phyloP scores from a whole-genome alignment of 2,329 filamentous ascomycete genomes.

The Penicillium sp. region DNA sequence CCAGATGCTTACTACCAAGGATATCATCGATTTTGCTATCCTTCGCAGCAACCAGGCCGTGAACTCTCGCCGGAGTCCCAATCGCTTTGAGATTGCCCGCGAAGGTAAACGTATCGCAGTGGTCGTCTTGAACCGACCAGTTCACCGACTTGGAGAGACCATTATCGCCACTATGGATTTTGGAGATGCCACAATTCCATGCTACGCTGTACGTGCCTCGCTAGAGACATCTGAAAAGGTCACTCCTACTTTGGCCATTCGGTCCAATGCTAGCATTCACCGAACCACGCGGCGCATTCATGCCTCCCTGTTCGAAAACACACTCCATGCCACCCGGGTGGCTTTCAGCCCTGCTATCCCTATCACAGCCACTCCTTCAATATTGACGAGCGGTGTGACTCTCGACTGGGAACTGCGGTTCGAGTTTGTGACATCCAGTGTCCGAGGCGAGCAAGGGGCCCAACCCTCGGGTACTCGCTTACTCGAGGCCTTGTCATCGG shows the following conservation, averaged over 20 bases:
- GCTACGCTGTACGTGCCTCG: slow-evolving; percentile 78
- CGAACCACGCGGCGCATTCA: slow-evolving; percentile 82
- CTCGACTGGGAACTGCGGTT: slow-evolving; percentile 86
- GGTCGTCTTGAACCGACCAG: slow-evolving; percentile 80
- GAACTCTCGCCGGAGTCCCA: slow-evolving; percentile 73
- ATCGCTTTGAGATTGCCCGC: slow-evolving; percentile 90
- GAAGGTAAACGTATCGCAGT: slow-evolving; percentile 90
- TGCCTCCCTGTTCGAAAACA: slow-evolving; percentile 74
- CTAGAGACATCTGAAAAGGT: slow-evolving; percentile 86
- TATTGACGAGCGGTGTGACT: slow-evolving; percentile 83
- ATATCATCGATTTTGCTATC: slow-evolving; percentile 87
- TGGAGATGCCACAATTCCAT: slow-evolving; percentile 69
- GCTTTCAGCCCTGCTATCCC: slow-evolving; percentile 84
- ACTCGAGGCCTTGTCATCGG: slow-evolving; percentile 74
- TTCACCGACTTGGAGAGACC: slow-evolving; percentile 84
- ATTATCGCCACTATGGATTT: slow-evolving; percentile 86
- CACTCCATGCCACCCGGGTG: slow-evolving; percentile 74
- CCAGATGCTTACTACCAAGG: slow-evolving; percentile 65
- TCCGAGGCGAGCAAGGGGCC: slow-evolving; percentile 37
- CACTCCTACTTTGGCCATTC: slow-evolving; percentile 73
- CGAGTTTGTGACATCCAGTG: slow-evolving; percentile 81
- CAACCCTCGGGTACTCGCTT: slow-evolving; percentile 50
- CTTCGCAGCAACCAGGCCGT: slow-evolving; percentile 71
- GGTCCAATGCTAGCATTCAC: slow-evolving; percentile 80
- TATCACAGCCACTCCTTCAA: slow-evolving; percentile 78